Conservation (phyloP, 768 basidiomycete genomes). For the Collybiopsis confluens region DNA sequence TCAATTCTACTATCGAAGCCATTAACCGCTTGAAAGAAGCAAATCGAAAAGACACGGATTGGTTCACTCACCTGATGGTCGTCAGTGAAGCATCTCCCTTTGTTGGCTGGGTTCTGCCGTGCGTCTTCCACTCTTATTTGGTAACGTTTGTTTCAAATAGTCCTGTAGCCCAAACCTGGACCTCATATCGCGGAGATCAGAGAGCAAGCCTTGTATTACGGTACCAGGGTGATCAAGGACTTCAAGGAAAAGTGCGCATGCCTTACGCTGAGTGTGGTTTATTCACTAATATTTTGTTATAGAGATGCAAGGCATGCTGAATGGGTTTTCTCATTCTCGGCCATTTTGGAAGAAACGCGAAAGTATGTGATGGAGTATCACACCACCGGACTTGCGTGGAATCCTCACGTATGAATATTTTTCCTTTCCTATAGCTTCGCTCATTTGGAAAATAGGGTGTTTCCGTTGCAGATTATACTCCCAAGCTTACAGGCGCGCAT, state of each 20-base stretch:
- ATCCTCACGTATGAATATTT: slow-evolving; percentile 55
- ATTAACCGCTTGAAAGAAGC: slow-evolving; percentile 82
- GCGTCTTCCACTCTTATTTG: slow-evolving; percentile 23
- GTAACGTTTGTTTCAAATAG: background rate
- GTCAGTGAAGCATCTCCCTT: slow-evolving; percentile 79
- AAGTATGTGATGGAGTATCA: slow-evolving; percentile 85
- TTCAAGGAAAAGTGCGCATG: slow-evolving; percentile 81
- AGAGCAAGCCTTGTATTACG: slow-evolving; percentile 84
- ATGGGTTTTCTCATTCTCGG: slow-evolving; percentile 76
- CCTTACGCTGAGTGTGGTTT: background rate
- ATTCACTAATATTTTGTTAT: slow-evolving; percentile 8
- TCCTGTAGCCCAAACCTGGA: slow-evolving; percentile 70
- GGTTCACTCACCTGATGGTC: slow-evolving; percentile 75
- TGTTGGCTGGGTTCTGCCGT: slow-evolving; percentile 89
- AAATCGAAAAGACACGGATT: slow-evolving; percentile 74
- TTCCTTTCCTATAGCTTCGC: background rate
- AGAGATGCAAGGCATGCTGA: slow-evolving; percentile 86
- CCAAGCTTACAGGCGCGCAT: slow-evolving; percentile 10
- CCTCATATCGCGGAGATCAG: slow-evolving; percentile 78
- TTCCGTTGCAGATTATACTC: slow-evolving; percentile 47
- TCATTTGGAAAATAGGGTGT: slow-evolving; percentile 40
- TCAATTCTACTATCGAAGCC: slow-evolving; percentile 68
- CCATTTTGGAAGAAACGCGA: slow-evolving; percentile 71
- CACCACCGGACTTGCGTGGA: slow-evolving; percentile 87
- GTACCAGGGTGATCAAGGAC: slow-evolving; percentile 86